A percentile compares a stretch with the other conserved stretches of the same genome.
These are phyloP conservation scores for Aphanomyces invadans DNA, from an alignment of 352 stramenopile species.

Conservation along the genomic window DNA sequence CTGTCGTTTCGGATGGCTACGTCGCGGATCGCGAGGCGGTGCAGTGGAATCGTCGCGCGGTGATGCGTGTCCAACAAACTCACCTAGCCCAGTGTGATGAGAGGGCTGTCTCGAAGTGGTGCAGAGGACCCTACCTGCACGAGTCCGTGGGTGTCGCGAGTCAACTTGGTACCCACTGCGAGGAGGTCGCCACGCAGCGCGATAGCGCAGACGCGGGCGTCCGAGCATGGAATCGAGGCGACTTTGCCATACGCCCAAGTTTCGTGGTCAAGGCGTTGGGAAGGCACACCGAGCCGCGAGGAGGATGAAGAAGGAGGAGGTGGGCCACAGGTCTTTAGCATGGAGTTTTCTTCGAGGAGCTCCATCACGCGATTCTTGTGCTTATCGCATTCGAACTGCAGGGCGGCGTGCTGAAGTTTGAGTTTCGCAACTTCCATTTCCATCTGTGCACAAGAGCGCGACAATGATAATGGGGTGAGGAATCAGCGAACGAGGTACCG, in stretches of 20 bases:
- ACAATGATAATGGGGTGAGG: too few species aligned
- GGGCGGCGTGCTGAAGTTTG: slow-evolving; percentile 36
- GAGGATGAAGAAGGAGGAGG: background rate
- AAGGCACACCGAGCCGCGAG: too few species aligned
- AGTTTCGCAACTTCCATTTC: slow-evolving; percentile 41
- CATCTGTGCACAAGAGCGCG: slow-evolving; percentile 17
- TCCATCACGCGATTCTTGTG: slow-evolving; percentile 18
- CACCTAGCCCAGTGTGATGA: slow-evolving; percentile 25
- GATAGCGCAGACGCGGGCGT: slow-evolving; percentile 13
- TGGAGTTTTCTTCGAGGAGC: slow-evolving; percentile 15
- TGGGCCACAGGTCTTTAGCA: background rate
- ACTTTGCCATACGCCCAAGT: background rate
- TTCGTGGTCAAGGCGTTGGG: too few species aligned
- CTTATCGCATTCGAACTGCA: slow-evolving; percentile 7
- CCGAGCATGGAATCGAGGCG: slow-evolving; percentile 1
- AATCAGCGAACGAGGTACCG: slow-evolving; percentile 24
- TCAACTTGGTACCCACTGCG: background rate
- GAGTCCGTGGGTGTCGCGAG: background rate
- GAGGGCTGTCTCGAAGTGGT: background rate
- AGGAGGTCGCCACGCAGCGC: slow-evolving; percentile 1
- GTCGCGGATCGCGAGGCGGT: slow-evolving; percentile 50
- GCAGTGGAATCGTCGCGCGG: slow-evolving; percentile 29
- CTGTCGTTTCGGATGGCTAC: slow-evolving; percentile 36
- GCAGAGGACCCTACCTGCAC: slow-evolving; percentile 9
- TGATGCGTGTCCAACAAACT: slow-evolving; percentile 34